Evolutionary conservation across 225 moss, liverwort and hornwort genomes (phyloP).

Genomic region (Antitrichia curtipendula): DNA sequence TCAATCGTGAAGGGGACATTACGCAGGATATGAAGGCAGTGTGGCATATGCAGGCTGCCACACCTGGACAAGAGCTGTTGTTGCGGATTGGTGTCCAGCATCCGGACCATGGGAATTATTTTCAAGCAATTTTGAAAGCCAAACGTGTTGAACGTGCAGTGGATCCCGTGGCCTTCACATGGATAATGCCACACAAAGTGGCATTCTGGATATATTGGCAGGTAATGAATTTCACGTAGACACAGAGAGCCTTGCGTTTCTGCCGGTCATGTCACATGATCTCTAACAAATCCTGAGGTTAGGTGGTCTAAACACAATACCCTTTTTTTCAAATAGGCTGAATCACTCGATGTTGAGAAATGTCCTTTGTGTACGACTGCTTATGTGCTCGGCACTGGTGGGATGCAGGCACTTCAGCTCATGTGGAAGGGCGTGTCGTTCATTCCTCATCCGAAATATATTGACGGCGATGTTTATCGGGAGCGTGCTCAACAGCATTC

Average conservation of each 20-base stretch:
- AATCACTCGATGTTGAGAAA: background rate
- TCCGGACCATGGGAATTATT: conserved; percentile 55
- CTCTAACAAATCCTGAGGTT: background rate
- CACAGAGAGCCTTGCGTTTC: background rate
- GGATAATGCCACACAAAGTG: conserved; percentile 94
- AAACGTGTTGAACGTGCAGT: conserved; percentile 31
- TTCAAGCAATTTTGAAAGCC: conserved; percentile 73
- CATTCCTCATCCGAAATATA: conserved; percentile 73
- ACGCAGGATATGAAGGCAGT: conserved; percentile 69
- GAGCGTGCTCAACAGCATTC: conserved; percentile 38
- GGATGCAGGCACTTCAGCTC: conserved; percentile 47
- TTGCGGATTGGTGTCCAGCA: conserved; percentile 69
- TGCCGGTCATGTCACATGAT: background rate
- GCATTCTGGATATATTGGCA: conserved; percentile 93
- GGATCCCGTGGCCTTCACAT: conserved; percentile 54
- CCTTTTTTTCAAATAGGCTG: background rate
- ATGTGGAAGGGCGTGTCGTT: conserved; percentile 75
- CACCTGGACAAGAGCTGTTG: conserved; percentile 54
- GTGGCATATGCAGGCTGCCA: conserved; percentile 57
- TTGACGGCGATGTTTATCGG: conserved; percentile 47
- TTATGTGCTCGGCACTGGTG: background rate
- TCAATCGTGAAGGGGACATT: background rate
- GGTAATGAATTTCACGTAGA: conserved; percentile 6
- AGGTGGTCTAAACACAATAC: background rate
- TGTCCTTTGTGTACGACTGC: background rate